These are phyloP conservation scores for Quercus engelmannii DNA, from an alignment of 306 rosid species.

Conservation along the genomic window DNA sequence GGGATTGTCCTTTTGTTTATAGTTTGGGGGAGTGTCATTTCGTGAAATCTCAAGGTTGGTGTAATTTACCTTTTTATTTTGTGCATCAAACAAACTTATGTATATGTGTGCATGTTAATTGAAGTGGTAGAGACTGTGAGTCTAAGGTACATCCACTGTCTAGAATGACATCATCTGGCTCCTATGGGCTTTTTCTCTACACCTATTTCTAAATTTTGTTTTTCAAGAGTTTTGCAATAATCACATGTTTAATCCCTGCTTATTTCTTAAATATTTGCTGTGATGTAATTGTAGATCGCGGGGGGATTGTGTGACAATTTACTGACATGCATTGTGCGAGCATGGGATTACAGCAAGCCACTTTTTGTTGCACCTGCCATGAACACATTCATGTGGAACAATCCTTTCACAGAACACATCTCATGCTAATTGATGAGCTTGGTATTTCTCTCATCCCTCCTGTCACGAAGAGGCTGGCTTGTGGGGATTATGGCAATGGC, in stretches of 20 bases:
- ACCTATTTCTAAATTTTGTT: background rate
- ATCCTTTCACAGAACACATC: constrained; percentile 71
- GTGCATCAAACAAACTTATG: background rate
- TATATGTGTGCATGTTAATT: background rate
- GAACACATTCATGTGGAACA: constrained; percentile 68
- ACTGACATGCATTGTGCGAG: constrained; percentile 70
- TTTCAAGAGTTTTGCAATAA: background rate
- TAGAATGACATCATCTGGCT: no score
- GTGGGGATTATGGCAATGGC: constrained; percentile 88
- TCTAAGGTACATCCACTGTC: background rate
- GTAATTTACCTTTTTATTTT: no score
- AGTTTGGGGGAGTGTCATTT: no score
- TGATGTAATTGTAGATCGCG: constrained; percentile 46
- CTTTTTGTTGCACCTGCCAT: constrained; percentile 82
- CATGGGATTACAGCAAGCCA: constrained; percentile 84
- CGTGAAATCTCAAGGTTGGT: no score
- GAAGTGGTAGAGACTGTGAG: background rate
- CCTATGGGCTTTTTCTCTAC: background rate
- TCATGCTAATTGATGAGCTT: constrained; percentile 55
- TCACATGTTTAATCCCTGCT: background rate
- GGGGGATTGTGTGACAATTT: constrained; percentile 82
- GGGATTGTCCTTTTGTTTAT: no score
- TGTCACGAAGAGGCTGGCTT: constrained; percentile 70
- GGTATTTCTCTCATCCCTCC: constrained; percentile 74
- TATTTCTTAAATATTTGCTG: constrained; percentile 6